These are phyloP conservation scores for Keithomyces neogunnii DNA, from an alignment of 2,329 filamentous ascomycete species.

Conservation along the genomic window DNA sequence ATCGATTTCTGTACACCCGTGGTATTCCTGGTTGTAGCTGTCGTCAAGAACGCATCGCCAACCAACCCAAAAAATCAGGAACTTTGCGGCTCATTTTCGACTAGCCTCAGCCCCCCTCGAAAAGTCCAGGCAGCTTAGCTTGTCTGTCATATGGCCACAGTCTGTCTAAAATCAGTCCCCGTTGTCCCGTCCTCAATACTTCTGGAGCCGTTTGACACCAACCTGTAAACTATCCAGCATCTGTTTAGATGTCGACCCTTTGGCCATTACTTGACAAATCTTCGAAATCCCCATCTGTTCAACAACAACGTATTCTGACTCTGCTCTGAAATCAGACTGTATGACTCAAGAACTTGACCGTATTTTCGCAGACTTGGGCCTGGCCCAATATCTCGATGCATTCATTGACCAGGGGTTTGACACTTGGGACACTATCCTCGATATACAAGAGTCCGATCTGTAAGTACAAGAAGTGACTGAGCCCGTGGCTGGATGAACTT, in stretches of 20 bases:
- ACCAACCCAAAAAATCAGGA: too few relatives aligned
- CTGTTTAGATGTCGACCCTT: constrained; percentile 10
- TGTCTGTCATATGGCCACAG: too few relatives aligned
- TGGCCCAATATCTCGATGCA: constrained; percentile 65
- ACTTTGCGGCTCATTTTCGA: too few relatives aligned
- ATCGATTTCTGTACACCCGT: background rate
- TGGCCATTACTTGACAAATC: background rate
- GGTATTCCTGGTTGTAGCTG: background rate
- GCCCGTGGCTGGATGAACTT: background rate
- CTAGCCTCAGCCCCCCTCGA: too few relatives aligned
- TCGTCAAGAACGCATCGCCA: background rate
- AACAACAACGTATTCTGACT: background rate
- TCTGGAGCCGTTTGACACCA: background rate
- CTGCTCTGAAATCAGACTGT: constrained; percentile 13
- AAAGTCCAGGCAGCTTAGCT: too few relatives aligned
- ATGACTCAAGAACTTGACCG: constrained; percentile 52
- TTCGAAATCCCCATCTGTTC: background rate
- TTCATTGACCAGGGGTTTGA: constrained; percentile 78
- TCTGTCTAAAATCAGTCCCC: too few relatives aligned
- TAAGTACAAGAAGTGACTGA: constrained; percentile 30
- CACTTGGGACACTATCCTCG: constrained; percentile 73
- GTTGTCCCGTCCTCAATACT: too few relatives aligned
- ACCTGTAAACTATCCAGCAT: background rate
- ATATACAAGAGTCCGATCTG: constrained; percentile 80
- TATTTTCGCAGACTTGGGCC: constrained; percentile 66